Conservation (phyloP, 2,329 filamentous ascomycete species). For the Cladosporium sp. region DNA sequence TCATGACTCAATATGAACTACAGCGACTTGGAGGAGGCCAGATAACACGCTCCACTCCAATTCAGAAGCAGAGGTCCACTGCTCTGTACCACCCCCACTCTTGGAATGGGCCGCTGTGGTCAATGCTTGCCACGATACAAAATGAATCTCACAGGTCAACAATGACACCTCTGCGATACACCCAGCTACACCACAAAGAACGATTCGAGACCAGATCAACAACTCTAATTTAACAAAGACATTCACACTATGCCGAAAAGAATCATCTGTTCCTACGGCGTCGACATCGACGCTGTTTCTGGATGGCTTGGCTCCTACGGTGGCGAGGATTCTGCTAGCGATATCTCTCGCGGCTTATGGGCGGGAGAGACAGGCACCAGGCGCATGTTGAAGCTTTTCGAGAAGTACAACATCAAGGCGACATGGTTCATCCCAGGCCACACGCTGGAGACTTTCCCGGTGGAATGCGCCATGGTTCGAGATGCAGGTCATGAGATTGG, state of each 20-base stretch:
- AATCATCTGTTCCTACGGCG: constrained; percentile 26
- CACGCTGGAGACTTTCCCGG: constrained; percentile 58
- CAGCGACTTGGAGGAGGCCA: no score
- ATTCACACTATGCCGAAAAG: constrained; percentile 10
- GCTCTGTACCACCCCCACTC: no score
- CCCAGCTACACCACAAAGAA: no score
- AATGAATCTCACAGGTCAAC: no score
- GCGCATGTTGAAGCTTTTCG: constrained; percentile 64
- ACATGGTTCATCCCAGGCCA: constrained; percentile 61
- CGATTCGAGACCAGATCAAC: no score
- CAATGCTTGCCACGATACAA: no score
- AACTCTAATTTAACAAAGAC: no score
- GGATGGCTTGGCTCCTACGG: constrained; percentile 72
- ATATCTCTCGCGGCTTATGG: constrained; percentile 64
- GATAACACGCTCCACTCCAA: no score
- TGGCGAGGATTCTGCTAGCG: constrained; percentile 64
- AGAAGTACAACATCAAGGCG: constrained; percentile 65
- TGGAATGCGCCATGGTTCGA: constrained; percentile 56
- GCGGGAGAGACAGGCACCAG: constrained; percentile 61
- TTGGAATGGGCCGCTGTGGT: no score
- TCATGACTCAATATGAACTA: no score
- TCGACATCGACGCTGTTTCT: constrained; percentile 68
- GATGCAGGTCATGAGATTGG: constrained; percentile 61
- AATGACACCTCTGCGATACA: no score
- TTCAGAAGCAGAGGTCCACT: no score